phyloP scores from a whole-genome alignment of 345 rosid species.

The Populus tremula region DNA sequence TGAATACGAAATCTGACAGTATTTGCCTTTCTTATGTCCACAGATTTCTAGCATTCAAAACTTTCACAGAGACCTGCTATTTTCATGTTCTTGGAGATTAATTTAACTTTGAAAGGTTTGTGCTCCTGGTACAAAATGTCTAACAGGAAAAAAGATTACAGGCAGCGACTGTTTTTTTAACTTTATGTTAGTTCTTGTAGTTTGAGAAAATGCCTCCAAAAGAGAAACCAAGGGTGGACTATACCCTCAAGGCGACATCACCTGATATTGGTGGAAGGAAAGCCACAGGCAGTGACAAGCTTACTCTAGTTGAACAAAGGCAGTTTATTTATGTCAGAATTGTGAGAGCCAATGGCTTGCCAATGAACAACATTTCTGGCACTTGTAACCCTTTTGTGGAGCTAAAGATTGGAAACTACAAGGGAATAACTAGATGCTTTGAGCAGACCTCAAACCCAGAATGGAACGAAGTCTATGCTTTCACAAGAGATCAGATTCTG shows the following conservation, averaged over 20 bases:
- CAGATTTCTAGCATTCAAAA: no score
- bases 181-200: background rate
- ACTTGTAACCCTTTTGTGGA: conserved; percentile 29
- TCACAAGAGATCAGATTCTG: conserved; percentile 43
- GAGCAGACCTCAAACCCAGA: conserved; percentile 32
- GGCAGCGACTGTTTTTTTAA: background rate
- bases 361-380: conserved; percentile 14
- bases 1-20: no score
- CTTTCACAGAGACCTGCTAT: no score
- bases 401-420: conserved; percentile 32
- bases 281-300: conserved; percentile 33
- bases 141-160: no score
- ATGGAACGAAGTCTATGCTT: conserved; percentile 48
- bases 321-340: conserved; percentile 41
- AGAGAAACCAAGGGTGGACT: conserved; percentile 30
- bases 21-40: no score
- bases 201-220: conserved; percentile 11
- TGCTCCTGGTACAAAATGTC: no score
- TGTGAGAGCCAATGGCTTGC: conserved; percentile 34
- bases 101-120: no score
- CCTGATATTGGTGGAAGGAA: conserved; percentile 48
- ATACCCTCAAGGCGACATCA: conserved; percentile 42
- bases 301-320: conserved; percentile 45
- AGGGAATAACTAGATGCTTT: conserved; percentile 27
- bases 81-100: no score